These are phyloP conservation scores for Heterotrichella gracilis DNA, from an alignment of 352 stramenopile species.

Conservation along the genomic window DNA sequence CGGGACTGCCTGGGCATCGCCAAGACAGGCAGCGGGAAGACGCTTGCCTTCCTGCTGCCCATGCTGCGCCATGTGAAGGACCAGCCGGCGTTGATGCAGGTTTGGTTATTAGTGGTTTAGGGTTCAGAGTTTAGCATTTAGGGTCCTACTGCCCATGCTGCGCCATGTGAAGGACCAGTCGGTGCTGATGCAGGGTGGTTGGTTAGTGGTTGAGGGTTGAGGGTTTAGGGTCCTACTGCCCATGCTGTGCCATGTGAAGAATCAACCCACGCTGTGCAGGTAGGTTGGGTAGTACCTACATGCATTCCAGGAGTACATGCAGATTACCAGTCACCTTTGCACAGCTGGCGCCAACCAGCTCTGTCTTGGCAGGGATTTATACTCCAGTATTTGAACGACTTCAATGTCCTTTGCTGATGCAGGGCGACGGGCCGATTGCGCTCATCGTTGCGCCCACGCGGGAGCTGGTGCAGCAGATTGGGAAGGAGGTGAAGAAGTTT, in stretches of 20 bases:
- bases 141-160: slow-evolving; percentile 64
- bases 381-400: no score
- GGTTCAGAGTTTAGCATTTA: no score
- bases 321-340: no score
- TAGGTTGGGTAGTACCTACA: no score
- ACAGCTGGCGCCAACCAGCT: no score
- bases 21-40: slow-evolving; percentile 64
- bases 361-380: no score
- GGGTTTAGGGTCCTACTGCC: no score
- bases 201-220: background rate
- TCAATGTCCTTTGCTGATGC: slow-evolving; percentile 12
- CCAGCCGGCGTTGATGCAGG: no score
- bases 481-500: slow-evolving; percentile 60
- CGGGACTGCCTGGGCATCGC: slow-evolving; percentile 94
- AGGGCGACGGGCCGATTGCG: slow-evolving; percentile 69
- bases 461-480: slow-evolving; percentile 91
- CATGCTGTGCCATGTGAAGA: no score
- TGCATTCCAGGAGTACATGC: no score
- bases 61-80: slow-evolving; percentile 79
- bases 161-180: slow-evolving; percentile 66
- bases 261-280: no score
- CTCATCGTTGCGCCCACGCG: slow-evolving; percentile 82
- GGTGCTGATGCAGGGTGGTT: slow-evolving; percentile 22
- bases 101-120: slow-evolving; percentile 17
- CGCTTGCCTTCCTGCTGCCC: slow-evolving; percentile 36